Evolutionary conservation across 768 basidiomycete species (phyloP), one percentile per base, ranked within the genome.

Genomic region (Favolaschia claudopus): DNA sequence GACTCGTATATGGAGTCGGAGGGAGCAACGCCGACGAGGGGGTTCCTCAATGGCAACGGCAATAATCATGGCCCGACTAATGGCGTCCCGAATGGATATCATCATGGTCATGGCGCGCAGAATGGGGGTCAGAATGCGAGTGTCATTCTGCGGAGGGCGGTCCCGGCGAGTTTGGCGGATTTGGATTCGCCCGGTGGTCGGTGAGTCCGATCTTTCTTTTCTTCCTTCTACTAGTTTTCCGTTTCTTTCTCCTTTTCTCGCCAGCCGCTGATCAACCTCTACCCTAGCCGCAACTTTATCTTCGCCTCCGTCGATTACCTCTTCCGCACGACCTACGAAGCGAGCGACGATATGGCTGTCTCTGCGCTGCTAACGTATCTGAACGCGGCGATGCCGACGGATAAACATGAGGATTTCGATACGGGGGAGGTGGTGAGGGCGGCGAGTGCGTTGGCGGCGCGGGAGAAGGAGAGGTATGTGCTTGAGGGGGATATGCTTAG

Each of bases 381-480:
- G 54, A 92, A 92, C 66, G 85, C 89, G 2, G 89, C 89, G 5
- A 83, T 92, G 76, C 91, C 91, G 4, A 78, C 77, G 25, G 90
- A 91, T 69, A 92, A 92, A 72, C 85, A 91, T 68, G 90, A 92
- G 75, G 90, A 92, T 62, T 92, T 90, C 60, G 90, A 92, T 71
- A 90, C 89, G 13, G 79, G 80, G 2, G 91, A 92, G 73, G 89
- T 92, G 17, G 81, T 80, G 7, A 77, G 78, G 44, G 79, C 79
- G 4, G 81, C 81, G 3, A 36, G 25, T 15, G 58, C 58, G 51
- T 39, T 60, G 10, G 58, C 58, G 19, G 45, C 51, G 58, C 58
- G 50, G 38, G 51, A 45, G 50, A 37, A 43, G 45, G 45, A 32
- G 12, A 43, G 58, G 33, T 60, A 40, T n/a, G 58, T 15, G 51